Evolutionary conservation across 75 land plant species (phyloP).

Genomic region (Chamaecyparis obtusa): DNA sequence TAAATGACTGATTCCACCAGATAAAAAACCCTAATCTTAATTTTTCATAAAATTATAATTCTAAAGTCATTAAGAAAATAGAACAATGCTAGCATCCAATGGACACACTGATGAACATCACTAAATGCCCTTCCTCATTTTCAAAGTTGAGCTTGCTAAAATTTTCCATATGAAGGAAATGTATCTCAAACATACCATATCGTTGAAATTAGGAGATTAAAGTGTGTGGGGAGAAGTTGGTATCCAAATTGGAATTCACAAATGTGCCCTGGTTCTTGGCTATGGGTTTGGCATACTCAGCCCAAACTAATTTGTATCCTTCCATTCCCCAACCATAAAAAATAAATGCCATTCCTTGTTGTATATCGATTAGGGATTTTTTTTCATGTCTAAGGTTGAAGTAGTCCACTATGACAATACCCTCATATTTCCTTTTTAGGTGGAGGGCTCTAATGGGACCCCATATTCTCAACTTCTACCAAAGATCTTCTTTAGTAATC

Average conservation of each 20-base stretch:
- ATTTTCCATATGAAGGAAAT: no score
- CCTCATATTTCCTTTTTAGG: slow-evolving; percentile 12
- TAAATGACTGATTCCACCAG: no score
- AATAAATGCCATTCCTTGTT: slow-evolving; percentile 9
- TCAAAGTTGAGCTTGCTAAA: no score
- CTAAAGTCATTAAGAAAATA: no score
- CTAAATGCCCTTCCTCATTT: no score
- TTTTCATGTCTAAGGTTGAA: slow-evolving; percentile 33
- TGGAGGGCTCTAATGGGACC: slow-evolving; percentile 32
- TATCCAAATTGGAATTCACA: slow-evolving; percentile 46
- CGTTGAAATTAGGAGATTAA: slow-evolving; percentile 21
- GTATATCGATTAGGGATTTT: slow-evolving; percentile 28
- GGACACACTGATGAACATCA: no score
- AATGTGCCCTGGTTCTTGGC: slow-evolving; percentile 39
- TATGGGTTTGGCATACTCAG: slow-evolving; percentile 22
- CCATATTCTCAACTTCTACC: slow-evolving; percentile 22
- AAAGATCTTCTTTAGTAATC: slow-evolving; percentile 17
- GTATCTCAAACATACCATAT: slow-evolving; percentile 17
- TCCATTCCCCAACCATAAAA: slow-evolving; percentile 15
- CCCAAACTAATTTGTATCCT: slow-evolving; percentile 32
- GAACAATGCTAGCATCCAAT: no score
- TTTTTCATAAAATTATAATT: no score
- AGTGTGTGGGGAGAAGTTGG: slow-evolving; percentile 8
- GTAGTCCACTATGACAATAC: slow-evolving; percentile 36
- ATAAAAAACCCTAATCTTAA: neutral